Evolutionary conservation across 2,329 filamentous ascomycete species (phyloP).

Genomic region (Penicillium vulpinum): DNA sequence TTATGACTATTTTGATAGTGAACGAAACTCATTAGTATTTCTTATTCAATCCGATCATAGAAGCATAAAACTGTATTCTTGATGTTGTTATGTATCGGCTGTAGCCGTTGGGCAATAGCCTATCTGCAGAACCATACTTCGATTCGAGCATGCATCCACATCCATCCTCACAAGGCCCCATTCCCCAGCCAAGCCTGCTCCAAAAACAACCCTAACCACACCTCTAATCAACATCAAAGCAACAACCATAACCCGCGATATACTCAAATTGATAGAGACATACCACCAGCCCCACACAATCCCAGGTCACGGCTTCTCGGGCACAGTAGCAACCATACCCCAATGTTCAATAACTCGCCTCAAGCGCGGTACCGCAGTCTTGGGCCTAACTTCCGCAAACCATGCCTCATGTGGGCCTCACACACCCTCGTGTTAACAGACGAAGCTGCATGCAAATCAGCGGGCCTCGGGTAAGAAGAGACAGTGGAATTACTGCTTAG

Average conservation of each 20-base stretch:
- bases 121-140: neutral
- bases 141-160: too few species aligned
- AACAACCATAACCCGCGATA: constrained; percentile 26
- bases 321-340: constrained; percentile 14
- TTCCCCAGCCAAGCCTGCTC: constrained; percentile 30
- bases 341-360: constrained; percentile 3
- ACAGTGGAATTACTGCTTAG: constrained; percentile 32
- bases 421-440: constrained; percentile 24
- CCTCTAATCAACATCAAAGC: constrained; percentile 26
- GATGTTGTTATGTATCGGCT: neutral
- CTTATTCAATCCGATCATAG: neutral
- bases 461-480: constrained; percentile 18
- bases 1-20: neutral
- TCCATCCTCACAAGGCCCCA: constrained; percentile 11
- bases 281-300: constrained; percentile 24
- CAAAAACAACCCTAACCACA: constrained; percentile 21
- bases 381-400: constrained; percentile 27
- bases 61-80: neutral
- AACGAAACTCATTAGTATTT: neutral
- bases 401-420: constrained; percentile 29
- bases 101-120: neutral
- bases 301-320: constrained; percentile 27
- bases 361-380: constrained; percentile 31
- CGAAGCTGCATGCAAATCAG: constrained; percentile 29
- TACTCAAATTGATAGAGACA: constrained; percentile 32